A percentile compares a stretch with the other conserved stretches of the same genome.
Evolutionary conservation across 2,329 filamentous ascomycete species (phyloP).

Genomic region (Coniochaeta sp.): DNA sequence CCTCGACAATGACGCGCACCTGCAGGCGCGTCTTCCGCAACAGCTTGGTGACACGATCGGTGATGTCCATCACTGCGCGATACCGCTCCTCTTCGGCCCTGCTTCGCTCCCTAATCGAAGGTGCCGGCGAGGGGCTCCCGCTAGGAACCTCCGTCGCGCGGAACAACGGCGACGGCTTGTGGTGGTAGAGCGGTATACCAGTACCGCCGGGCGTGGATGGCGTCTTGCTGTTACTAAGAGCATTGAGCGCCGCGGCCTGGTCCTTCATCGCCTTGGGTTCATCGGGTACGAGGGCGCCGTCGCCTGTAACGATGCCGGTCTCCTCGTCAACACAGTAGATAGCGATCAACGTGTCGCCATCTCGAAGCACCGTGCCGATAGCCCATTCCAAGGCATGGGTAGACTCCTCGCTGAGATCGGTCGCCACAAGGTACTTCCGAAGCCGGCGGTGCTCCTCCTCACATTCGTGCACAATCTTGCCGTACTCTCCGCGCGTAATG

Average conservation of each 20-base stretch:
- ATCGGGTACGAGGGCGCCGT: constrained; percentile 56
- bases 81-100: constrained; percentile 72
- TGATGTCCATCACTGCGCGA: constrained; percentile 76
- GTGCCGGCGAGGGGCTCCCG: constrained; percentile 38
- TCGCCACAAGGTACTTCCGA: constrained; percentile 91
- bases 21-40: constrained; percentile 87
- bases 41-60: constrained; percentile 74
- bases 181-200: constrained; percentile 20
- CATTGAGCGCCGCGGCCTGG: constrained; percentile 64
- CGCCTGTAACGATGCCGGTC: constrained; percentile 44
- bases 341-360: constrained; percentile 88
- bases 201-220: constrained; percentile 19
- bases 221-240: constrained; percentile 41
- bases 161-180: constrained; percentile 24
- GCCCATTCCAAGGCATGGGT: constrained; percentile 96
- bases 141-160: constrained; percentile 10
- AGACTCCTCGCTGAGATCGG: constrained; percentile 88
- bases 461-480: constrained; percentile 66
- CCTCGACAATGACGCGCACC: constrained; percentile 88
- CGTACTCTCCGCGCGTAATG: constrained; percentile 82
- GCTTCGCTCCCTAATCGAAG: constrained; percentile 40
- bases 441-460: constrained; percentile 72
- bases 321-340: constrained; percentile 95
- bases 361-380: constrained; percentile 86
- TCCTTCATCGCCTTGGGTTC: constrained; percentile 71